Conservation (phyloP, 352 stramenopile genomes). For the Globisporangium irregulare region DNA sequence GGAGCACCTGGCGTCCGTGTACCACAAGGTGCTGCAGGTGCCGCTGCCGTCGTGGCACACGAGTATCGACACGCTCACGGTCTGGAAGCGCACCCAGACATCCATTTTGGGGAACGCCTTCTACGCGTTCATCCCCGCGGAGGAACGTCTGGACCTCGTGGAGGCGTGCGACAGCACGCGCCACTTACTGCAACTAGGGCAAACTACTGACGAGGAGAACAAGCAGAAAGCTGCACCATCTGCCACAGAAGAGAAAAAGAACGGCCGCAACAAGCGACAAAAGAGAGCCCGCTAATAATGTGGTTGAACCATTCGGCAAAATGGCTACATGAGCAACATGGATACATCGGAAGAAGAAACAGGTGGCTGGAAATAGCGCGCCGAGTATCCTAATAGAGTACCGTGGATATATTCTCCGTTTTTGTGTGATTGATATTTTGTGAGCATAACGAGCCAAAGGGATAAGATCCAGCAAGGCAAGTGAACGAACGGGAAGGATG, state of each 20-base stretch:
- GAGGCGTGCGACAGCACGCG: constrained; percentile 56
- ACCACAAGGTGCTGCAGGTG: constrained; percentile 92
- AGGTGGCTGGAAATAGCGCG: neutral
- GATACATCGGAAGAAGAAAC: neutral
- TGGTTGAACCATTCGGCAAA: neutral
- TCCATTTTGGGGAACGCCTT: constrained; percentile 82
- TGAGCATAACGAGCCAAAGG: neutral
- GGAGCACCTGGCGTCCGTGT: constrained; percentile 86
- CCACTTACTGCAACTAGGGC: constrained; percentile 40
- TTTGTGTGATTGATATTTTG: neutral
- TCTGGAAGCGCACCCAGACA: constrained; percentile 93
- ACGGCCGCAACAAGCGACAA: neutral
- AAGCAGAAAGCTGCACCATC: neutral
- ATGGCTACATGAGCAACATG: neutral
- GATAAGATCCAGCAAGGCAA: neutral
- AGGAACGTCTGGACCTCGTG: constrained; percentile 73
- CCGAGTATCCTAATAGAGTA: neutral
- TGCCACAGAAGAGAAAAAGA: constrained; percentile 1
- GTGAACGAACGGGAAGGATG: neutral
- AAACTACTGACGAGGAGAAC: neutral
- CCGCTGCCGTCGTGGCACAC: constrained; percentile 92
- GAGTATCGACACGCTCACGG: constrained; percentile 89
- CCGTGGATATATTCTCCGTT: neutral
- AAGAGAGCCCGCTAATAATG: neutral
- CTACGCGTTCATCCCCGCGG: constrained; percentile 74